These are phyloP conservation scores for Fusarium siculi DNA, from an alignment of 2,329 filamentous ascomycete species.

Conservation along the genomic window DNA sequence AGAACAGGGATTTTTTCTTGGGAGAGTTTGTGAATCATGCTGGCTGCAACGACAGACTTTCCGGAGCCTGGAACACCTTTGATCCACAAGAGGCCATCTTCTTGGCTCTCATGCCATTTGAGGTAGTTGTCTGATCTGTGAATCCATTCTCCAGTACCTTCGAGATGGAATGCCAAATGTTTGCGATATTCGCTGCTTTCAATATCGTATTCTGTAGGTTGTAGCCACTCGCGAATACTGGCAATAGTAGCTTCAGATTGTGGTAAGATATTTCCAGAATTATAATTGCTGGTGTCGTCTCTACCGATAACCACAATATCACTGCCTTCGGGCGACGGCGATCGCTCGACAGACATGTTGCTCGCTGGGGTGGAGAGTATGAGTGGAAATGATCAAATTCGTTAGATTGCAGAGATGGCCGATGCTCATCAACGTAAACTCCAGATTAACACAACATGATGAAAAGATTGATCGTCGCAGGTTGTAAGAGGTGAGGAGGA, in stretches of 20 bases:
- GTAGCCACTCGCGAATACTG: conserved; percentile 31
- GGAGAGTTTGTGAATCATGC: conserved; percentile 33
- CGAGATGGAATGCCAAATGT: conserved; percentile 25
- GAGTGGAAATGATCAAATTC: not conserved
- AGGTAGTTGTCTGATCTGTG: conserved; percentile 2
- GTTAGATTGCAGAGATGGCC: fast-evolving
- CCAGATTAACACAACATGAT: not conserved
- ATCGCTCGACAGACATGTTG: not conserved
- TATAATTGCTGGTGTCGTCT: conserved; percentile 47
- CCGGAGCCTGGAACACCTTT: conserved; percentile 54
- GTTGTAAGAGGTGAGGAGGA: not conserved
- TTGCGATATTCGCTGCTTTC: conserved; percentile 35
- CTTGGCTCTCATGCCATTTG: conserved; percentile 12
- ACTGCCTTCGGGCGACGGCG: conserved; percentile 9
- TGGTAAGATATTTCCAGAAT: conserved; percentile 47
- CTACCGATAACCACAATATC: conserved; percentile 19
- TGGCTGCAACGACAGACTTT: conserved; percentile 51
- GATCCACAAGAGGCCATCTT: conserved; percentile 38
- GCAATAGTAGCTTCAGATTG: conserved; percentile 40
- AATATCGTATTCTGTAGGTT: conserved; percentile 29
- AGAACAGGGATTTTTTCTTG: conserved; percentile 44
- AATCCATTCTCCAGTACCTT: conserved; percentile 31
- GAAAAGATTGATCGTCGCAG: not conserved
- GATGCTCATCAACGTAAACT: not conserved
- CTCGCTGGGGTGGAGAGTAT: not conserved